A percentile compares a stretch with the other conserved stretches of the same genome.
Evolutionary conservation across 768 basidiomycete species (phyloP).

Genomic region (Boletus speciosus): DNA sequence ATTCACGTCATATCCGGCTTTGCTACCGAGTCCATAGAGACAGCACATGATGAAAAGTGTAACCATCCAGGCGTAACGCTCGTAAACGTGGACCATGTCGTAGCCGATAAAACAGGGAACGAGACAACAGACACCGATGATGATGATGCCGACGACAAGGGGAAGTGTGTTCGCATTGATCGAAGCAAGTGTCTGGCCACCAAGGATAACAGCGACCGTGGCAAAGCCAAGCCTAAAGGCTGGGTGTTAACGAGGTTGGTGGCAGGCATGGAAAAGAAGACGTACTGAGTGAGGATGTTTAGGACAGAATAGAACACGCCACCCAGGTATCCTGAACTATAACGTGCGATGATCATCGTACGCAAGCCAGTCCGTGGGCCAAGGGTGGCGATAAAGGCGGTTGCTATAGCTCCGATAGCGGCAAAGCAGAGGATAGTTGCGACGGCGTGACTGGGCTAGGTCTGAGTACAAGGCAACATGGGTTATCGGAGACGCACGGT

Average conservation of each 20-base stretch:
- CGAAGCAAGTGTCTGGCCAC: conserved; percentile 49
- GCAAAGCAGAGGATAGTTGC: conserved; percentile 46
- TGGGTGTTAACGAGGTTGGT: not conserved
- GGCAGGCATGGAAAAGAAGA: not conserved
- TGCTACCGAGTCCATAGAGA: conserved; percentile 48
- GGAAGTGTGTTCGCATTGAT: conserved; percentile 44
- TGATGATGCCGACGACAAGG: conserved; percentile 46
- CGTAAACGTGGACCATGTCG: conserved; percentile 45
- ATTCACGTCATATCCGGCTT: conserved; percentile 43
- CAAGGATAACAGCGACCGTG: conserved; percentile 47
- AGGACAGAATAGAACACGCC: conserved; percentile 48
- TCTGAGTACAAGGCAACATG: not conserved
- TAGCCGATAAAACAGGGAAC: conserved; percentile 48
- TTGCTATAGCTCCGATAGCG: conserved; percentile 39
- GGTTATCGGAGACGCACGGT: conserved; percentile 28
- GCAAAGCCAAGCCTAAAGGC: conserved; percentile 45
- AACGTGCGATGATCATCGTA: conserved; percentile 52
- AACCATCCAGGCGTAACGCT: conserved; percentile 55
- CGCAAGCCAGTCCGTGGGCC: conserved; percentile 52
- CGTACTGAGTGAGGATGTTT: conserved; percentile 49
- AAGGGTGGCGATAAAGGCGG: conserved; percentile 51
- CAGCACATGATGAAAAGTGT: conserved; percentile 46
- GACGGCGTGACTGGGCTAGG: conserved; percentile 36
- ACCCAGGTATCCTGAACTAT: conserved; percentile 47
- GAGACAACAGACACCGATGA: conserved; percentile 40